These are phyloP conservation scores for Botrytis hyacinthi DNA, from an alignment of 2,329 filamentous ascomycete species.

Conservation along the genomic window DNA sequence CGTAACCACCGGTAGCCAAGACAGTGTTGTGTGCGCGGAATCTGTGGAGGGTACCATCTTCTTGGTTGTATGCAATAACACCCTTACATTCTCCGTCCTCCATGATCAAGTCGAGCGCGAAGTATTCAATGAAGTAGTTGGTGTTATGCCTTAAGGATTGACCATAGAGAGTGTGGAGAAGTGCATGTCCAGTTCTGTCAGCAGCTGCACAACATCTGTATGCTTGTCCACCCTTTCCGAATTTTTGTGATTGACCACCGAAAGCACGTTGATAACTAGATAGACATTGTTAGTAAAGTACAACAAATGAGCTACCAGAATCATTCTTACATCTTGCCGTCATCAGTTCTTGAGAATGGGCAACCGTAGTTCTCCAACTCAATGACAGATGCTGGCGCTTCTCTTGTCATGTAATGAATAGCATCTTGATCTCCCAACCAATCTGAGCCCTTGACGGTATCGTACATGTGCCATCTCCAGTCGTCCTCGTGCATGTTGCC, in stretches of 20 bases:
- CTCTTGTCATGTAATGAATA: constrained; percentile 97
- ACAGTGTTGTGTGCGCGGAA: constrained; percentile 47
- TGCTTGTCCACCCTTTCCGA: constrained; percentile 49
- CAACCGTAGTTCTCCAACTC: constrained; percentile 98
- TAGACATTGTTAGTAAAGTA: constrained; percentile 28
- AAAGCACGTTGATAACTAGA: constrained; percentile 52
- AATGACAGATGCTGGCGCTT: constrained; percentile 86
- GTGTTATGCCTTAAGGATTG: constrained; percentile 48
- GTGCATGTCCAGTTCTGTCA: constrained; percentile 49
- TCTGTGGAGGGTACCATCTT: constrained; percentile 49
- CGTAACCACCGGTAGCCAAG: constrained; percentile 49
- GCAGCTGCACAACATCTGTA: constrained; percentile 38
- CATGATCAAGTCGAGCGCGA: constrained; percentile 50
- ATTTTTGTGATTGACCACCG: constrained; percentile 48
- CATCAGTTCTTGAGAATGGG: constrained; percentile 93
- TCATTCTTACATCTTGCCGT: constrained; percentile 77
- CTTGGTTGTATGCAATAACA: constrained; percentile 40
- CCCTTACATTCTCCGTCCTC: constrained; percentile 48
- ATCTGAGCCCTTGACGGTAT: constrained; percentile 96
- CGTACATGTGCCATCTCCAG: constrained; percentile 99
- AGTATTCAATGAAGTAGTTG: constrained; percentile 52
- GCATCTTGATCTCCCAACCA: constrained; percentile 97
- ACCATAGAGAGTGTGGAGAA: constrained; percentile 51
- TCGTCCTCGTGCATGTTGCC: constrained; percentile 88
- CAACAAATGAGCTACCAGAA: background rate